Evolutionary conservation across 495 filamentous ascomycete species (phyloP).

Genomic region (Aspergillus nanangensis): DNA sequence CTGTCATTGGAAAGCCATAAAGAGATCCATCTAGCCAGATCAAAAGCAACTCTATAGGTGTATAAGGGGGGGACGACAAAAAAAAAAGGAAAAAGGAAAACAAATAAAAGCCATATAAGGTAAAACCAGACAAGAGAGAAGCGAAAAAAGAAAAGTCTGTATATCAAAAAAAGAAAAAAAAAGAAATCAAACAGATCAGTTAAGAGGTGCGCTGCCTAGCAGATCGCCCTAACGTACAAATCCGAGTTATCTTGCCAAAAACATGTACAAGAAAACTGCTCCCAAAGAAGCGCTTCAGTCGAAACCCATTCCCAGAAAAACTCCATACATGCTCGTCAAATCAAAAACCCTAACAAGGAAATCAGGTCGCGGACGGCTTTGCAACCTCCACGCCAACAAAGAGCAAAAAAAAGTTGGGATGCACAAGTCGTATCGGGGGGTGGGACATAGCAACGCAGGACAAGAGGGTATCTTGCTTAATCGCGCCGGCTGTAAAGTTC

Average conservation of each 20-base stretch:
- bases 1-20: conserved; percentile 8
- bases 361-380: neutral
- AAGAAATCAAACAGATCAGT: conserved; percentile 1
- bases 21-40: conserved; percentile 10
- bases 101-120: neutral
- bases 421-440: conserved; percentile 15
- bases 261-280: conserved; percentile 20
- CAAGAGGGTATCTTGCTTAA: conserved; percentile 25
- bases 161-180: conserved; percentile 15
- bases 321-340: conserved; percentile 23
- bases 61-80: conserved; percentile 1
- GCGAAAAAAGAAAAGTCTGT: conserved; percentile 2
- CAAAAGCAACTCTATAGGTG: conserved; percentile 14
- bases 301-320: conserved; percentile 17
- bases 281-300: conserved; percentile 15
- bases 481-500: conserved; percentile 39
- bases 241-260: conserved; percentile 16
- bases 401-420: conserved; percentile 9
- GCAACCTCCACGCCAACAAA: conserved; percentile 9
- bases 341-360: conserved; percentile 2
- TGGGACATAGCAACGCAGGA: conserved; percentile 12
- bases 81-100: conserved; percentile 9
- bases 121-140: conserved; percentile 4
- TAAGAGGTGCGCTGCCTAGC: conserved; percentile 7
- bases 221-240: conserved; percentile 13